Percentiles rank a stretch among this genome's conserved stretches.
Evolutionary conservation across 1,139 yeast genomes (phyloP).

Genomic region (Nakaseomyces delphensis): DNA sequence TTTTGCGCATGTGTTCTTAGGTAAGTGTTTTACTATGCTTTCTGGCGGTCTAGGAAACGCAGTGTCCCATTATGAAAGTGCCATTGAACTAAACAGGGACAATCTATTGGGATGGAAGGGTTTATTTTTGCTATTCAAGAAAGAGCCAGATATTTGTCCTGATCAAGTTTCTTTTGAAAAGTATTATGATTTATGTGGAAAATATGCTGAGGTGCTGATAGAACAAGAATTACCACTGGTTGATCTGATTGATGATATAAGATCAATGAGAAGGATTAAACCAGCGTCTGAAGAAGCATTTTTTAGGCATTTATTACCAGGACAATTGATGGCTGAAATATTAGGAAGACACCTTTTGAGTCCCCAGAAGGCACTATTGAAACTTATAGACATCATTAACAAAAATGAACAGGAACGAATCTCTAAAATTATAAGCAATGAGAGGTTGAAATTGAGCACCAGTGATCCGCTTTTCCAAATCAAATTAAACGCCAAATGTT

Average conservation of each 20-base stretch:
- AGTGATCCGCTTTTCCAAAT: slow-evolving; percentile 35
- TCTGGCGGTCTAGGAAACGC: slow-evolving; percentile 34
- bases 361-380: slow-evolving; percentile 42
- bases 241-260: slow-evolving; percentile 42
- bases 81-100: slow-evolving; percentile 47
- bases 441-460: slow-evolving; percentile 42
- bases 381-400: slow-evolving; percentile 42
- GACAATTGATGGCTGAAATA: slow-evolving; percentile 47
- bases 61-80: slow-evolving; percentile 42
- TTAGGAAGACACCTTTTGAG: slow-evolving; percentile 46
- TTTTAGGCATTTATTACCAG: slow-evolving; percentile 53
- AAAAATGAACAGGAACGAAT: slow-evolving; percentile 37
- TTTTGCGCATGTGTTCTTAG: slow-evolving; percentile 52
- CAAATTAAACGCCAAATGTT: slow-evolving; percentile 40
- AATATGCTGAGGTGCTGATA: slow-evolving; percentile 35
- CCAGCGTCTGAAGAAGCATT: slow-evolving; percentile 39
- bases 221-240: slow-evolving; percentile 37
- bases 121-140: slow-evolving; percentile 38
- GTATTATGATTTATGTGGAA: slow-evolving; percentile 43
- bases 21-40: slow-evolving; percentile 30
- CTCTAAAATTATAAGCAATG: slow-evolving; percentile 34
- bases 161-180: slow-evolving; percentile 31
- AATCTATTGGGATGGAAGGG: slow-evolving; percentile 80
- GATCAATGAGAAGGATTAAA: slow-evolving; percentile 37
- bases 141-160: slow-evolving; percentile 26